Evolutionary conservation across 1,284 basidiomycete species (phyloP).

Genomic region (Singerocomus rubriflavus): DNA sequence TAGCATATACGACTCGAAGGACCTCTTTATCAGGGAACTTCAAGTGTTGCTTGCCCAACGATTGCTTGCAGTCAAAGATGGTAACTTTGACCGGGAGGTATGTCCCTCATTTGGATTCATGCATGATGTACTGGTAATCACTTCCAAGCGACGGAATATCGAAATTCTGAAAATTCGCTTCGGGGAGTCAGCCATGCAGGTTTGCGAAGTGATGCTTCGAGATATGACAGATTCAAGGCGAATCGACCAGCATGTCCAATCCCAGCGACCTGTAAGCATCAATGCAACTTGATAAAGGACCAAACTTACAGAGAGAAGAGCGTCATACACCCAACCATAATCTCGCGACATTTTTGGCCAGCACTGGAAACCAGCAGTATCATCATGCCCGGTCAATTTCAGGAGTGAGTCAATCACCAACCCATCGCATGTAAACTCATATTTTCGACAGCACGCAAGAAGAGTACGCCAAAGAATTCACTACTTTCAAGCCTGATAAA

Average conservation of each 20-base stretch:
- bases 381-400: constrained; percentile 80
- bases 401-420: constrained; percentile 48
- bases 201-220: constrained; percentile 95
- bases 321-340: constrained; percentile 79
- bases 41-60: constrained; percentile 86
- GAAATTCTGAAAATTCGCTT: constrained; percentile 93
- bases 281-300: neutral
- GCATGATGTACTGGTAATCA: neutral
- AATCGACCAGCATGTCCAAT: constrained; percentile 81
- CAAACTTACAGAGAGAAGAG: constrained; percentile 22
- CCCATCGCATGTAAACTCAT: constrained; percentile 4
- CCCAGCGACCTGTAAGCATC: constrained; percentile 57
- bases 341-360: constrained; percentile 94
- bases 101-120: constrained; percentile 18
- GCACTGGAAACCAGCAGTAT: constrained; percentile 70
- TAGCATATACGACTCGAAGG: constrained; percentile 93
- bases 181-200: constrained; percentile 84
- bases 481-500: constrained; percentile 86
- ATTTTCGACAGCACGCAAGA: constrained; percentile 58
- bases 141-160: constrained; percentile 75
- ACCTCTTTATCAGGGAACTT: constrained; percentile 91
- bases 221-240: constrained; percentile 93
- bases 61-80: constrained; percentile 75
- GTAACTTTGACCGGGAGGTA: constrained; percentile 82
- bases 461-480: constrained; percentile 74